Base-by-base conservation (phyloP, 106 monocot species). In the Alisma plantagoaquatica region DNA sequence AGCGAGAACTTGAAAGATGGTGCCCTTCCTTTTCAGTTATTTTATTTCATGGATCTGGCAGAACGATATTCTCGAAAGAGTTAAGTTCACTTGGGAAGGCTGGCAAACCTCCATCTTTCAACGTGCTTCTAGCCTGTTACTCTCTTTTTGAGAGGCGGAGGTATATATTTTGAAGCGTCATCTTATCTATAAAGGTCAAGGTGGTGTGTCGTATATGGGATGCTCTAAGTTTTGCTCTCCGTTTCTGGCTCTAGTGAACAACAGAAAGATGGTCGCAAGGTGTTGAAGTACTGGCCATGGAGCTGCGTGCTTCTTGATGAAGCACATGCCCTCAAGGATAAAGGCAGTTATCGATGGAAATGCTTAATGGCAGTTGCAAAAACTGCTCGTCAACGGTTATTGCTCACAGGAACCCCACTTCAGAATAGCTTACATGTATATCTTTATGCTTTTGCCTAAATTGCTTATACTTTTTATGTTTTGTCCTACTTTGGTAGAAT, bases 381-480 rank as follows among this genome's bases (percentile, higher is more conserved):
- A 79, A 51, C 59, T 75, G 89, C 89, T 21, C 70, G 74, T 11
- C 96, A 96, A 23, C 80, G 96, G 2, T 56, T 96, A 22, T 81
- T 96, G 96, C 61, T 96, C 71, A 96, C 96, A 22, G 96, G 96
- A 61, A 96, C 96, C 32, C 96, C 96, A 12, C 96, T 96, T 64
- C 96, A 96, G 65, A 96, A 96, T 69, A 89, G 84, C 69, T 76
- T 96, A 64, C 89, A 89, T 72, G 96, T 96, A 96, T 59, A 68
- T 53, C 48, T 14, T 17, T 32, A 14, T n/a, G n/a, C n/a, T n/a
- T n/a, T n/a, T n/a, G n/a, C n/a, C n/a, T n/a, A n/a, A n/a, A n/a
- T n/a, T n/a, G n/a, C n/a, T n/a, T n/a, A n/a, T n/a, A n/a, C n/a
- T n/a, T n/a, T n/a, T n/a, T n/a, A n/a, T n/a, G n/a, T n/a, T n/a